phyloP scores from a whole-genome alignment of 495 filamentous ascomycete species.

The Aspergillus biplanus region DNA sequence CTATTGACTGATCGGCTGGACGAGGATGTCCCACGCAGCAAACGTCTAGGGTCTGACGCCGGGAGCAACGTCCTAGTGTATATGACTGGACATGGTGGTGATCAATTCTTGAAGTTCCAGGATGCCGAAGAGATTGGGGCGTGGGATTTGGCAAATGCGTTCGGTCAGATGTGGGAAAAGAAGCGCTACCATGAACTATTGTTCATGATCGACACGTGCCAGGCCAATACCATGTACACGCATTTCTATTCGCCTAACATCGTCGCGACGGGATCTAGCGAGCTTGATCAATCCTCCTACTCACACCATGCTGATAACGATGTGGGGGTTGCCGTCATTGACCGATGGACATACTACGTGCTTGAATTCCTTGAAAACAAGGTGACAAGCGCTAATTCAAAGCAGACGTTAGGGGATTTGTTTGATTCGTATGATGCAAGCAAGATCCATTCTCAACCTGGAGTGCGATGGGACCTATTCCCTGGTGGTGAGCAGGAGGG shows the following conservation, averaged over 20 bases:
- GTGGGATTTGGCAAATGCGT: slow-evolving; percentile 95
- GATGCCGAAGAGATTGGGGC: slow-evolving; percentile 96
- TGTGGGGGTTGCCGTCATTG: slow-evolving; percentile 96
- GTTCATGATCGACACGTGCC: slow-evolving; percentile 99
- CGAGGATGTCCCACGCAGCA: slow-evolving; percentile 91
- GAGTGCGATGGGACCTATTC: slow-evolving; percentile 94
- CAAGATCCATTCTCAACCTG: slow-evolving; percentile 91
- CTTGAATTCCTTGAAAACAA: slow-evolving; percentile 94
- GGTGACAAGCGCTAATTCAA: slow-evolving; percentile 77
- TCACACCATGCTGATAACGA: slow-evolving; percentile 98
- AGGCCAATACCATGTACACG: slow-evolving; percentile 98
- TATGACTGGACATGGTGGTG: slow-evolving; percentile 99
- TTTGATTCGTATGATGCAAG: slow-evolving; percentile 94
- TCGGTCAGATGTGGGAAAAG: slow-evolving; percentile 99
- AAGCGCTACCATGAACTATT: slow-evolving; percentile 92
- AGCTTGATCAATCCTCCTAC: slow-evolving; percentile 92
- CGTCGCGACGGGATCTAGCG: slow-evolving; percentile 90
- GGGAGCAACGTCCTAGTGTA: slow-evolving; percentile 97
- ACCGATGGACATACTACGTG: slow-evolving; percentile 98
- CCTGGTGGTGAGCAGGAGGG: slow-evolving; percentile 75
- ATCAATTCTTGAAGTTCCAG: slow-evolving; percentile 98
- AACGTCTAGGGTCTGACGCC: slow-evolving; percentile 87
- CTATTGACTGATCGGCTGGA: slow-evolving; percentile 91
- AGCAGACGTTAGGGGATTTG: slow-evolving; percentile 86
- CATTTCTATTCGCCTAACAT: slow-evolving; percentile 98